phyloP scores from a whole-genome alignment of 1,284 basidiomycete species.

The Cutaneotrichosporon daszewskae region DNA sequence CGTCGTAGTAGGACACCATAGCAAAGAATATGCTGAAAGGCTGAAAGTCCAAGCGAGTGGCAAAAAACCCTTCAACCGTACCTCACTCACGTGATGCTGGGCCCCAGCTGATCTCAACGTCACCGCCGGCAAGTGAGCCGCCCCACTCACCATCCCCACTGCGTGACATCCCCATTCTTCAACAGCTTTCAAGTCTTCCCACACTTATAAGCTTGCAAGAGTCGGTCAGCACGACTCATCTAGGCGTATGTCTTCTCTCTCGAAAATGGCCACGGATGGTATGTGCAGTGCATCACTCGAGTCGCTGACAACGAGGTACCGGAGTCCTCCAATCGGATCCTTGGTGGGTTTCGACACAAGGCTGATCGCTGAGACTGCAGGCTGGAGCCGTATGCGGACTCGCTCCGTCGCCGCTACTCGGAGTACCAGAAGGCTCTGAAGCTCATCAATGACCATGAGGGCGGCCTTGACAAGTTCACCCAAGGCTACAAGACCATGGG shows the following conservation, averaged over 20 bases:
- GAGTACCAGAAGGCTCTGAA: constrained; percentile 69
- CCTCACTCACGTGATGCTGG: neutral
- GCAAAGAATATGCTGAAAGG: neutral
- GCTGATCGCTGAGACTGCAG: no score
- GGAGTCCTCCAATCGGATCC: constrained; percentile 42
- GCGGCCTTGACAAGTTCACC: constrained; percentile 83
- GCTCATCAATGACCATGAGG: constrained; percentile 67
- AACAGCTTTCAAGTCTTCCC: no score
- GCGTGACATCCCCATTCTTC: no score
- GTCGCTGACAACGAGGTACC: constrained; percentile 25
- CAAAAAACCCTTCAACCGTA: no score
- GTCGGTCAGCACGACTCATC: no score
- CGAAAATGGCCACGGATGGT: no score
- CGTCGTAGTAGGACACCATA: constrained; percentile 47
- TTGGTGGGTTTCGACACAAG: constrained; percentile 28
- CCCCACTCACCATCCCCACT: no score
- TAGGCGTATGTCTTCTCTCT: no score
- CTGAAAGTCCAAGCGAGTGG: no score
- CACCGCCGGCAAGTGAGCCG: no score
- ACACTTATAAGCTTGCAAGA: no score
- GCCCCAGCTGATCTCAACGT: neutral
- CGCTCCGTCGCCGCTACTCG: constrained; percentile 66
- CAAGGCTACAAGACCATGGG: constrained; percentile 83
- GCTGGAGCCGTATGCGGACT: constrained; percentile 67
- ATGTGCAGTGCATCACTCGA: no score